phyloP scores from a whole-genome alignment of 2,329 filamentous ascomycete species.

The Fusarium sp. region DNA sequence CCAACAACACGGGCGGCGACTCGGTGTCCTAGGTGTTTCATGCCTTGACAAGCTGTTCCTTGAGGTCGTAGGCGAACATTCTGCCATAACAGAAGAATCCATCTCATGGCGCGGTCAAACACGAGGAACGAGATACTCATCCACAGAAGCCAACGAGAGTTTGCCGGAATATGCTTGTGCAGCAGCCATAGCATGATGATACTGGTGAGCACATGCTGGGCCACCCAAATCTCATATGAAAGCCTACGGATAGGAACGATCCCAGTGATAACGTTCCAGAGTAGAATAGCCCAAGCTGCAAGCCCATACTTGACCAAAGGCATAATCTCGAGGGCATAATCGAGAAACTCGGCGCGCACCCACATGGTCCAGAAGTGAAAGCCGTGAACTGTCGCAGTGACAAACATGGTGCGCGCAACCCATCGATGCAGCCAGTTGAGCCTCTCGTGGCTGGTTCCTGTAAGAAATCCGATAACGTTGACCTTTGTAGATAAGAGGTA shows the following conservation, averaged over 20 bases:
- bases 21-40: constrained; percentile 65
- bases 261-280: constrained; percentile 75
- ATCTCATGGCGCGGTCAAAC: constrained; percentile 71
- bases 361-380: constrained; percentile 77
- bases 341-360: constrained; percentile 70
- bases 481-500: constrained; percentile 73
- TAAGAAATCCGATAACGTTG: constrained; percentile 70
- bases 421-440: constrained; percentile 82
- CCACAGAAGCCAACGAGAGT: constrained; percentile 74
- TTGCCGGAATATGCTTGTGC: constrained; percentile 71
- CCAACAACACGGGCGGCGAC: constrained; percentile 64
- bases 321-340: constrained; percentile 71
- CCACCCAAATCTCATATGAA: constrained; percentile 77
- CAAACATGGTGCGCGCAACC: constrained; percentile 76
- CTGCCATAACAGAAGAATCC: constrained; percentile 63
- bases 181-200: constrained; percentile 73
- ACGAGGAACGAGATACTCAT: constrained; percentile 72
- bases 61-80: constrained; percentile 62
- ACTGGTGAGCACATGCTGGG: constrained; percentile 75
- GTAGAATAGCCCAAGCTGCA: constrained; percentile 73
- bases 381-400: constrained; percentile 77
- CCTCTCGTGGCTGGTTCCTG: constrained; percentile 75
- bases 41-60: constrained; percentile 61
- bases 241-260: constrained; percentile 74
- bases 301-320: constrained; percentile 75